phyloP scores from a whole-genome alignment of 257 asterid species.

The Petrea volubilis region DNA sequence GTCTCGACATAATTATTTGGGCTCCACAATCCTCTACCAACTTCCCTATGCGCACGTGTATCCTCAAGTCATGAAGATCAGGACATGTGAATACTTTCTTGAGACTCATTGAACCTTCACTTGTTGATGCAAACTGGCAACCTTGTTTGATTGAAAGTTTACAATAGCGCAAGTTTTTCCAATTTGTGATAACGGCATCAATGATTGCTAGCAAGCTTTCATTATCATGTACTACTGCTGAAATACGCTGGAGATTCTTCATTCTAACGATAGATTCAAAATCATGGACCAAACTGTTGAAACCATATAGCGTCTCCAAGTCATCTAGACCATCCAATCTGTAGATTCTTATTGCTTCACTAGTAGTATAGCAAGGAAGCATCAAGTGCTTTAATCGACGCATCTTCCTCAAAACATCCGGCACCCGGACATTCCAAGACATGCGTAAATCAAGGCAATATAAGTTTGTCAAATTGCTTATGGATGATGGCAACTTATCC shows the following conservation, averaged over 20 bases:
- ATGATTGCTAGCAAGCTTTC: neutral
- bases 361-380: conserved; percentile 1
- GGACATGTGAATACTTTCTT: neutral
- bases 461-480: neutral
- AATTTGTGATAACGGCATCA: neutral
- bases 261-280: neutral
- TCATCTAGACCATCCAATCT: neutral
- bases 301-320: neutral
- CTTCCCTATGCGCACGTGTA: neutral
- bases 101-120: neutral
- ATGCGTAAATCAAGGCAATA: neutral
- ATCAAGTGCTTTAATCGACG: conserved; percentile 7
- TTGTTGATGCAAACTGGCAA: neutral
- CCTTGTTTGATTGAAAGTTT: neutral
- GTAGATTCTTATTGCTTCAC: neutral
- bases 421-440: neutral
- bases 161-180: neutral
- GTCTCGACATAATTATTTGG: neutral
- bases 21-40: neutral
- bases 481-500: conserved; percentile 7
- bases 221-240: neutral
- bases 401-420: neutral
- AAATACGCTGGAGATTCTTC: neutral
- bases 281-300: neutral
- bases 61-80: neutral